Base-by-base conservation (phyloP, 2,329 filamentous ascomycete species). In the Hypoxylon sp. region DNA sequence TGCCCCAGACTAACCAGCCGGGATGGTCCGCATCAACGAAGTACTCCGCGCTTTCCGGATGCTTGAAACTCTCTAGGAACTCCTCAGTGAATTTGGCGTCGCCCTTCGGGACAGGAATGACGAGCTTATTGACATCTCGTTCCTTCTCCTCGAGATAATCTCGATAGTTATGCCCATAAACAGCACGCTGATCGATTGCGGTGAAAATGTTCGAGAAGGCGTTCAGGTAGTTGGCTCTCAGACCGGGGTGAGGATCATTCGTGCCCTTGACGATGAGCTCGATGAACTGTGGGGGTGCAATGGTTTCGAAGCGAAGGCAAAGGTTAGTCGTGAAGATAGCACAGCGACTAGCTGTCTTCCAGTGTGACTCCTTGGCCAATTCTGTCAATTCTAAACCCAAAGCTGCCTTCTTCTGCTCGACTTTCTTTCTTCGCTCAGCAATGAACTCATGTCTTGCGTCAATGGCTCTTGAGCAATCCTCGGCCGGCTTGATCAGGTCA, bases 1-100 rank as follows among this genome's bases (percentile, higher is more conserved):
- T 93, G 57, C 91, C 92, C 96, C 96, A 99, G 0, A 97, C 94
- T 17, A 99, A 86, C 97, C 97, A 99, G 32, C 96, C 96, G 3
- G 95, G 93, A 77, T 97, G 92, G 77, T 98, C 95, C 60, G 90
- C 88, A 76, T 99, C 96, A 49, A 98, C 89, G 77, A 94, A 97
- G 78, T 97, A 97, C 69, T 97, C 90, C 0, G 93, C 90, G 32
- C 90, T 74, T 11, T 82, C 90, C 5, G 91, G 90, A 51, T 91
- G 86, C 9, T 90, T 89, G 78, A 99, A 99, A 21, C 88, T 86
- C 1, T 89, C 86, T 5, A 99, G 84, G 75, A 93, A 97, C 23
- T 90, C 87, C 60, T 90, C 80, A 0, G 96, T 99, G 86, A 93
- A 97, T 7, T 87, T 83, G 0, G 90, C 85, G 73, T 97, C 91